A percentile compares a stretch with the other conserved stretches of the same genome.
phyloP scores from a whole-genome alignment of 192 early-diverging fungal species.

The Piromyces finnis region DNA sequence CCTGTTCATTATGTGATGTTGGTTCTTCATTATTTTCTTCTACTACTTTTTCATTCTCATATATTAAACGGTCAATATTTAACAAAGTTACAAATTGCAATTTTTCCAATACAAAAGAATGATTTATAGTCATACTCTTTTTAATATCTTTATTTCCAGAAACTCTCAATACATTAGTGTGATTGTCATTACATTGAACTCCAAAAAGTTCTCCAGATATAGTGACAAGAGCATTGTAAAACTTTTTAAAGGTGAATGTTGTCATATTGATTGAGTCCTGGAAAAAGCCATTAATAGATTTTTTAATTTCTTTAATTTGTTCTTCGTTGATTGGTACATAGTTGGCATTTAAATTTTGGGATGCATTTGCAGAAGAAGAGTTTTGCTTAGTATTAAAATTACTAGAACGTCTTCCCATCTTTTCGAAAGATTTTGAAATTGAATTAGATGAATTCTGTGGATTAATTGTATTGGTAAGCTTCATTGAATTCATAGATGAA shows the following conservation, averaged over 20 bases:
- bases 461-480: neutral
- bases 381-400: neutral
- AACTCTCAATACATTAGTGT: neutral
- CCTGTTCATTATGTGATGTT: no score
- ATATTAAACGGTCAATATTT: neutral
- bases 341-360: neutral
- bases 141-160: neutral
- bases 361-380: neutral
- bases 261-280: neutral
- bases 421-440: neutral
- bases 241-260: neutral
- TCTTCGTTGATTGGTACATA: neutral
- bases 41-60: neutral
- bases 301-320: neutral
- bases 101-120: neutral
- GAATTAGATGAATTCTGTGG: neutral
- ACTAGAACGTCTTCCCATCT: neutral
- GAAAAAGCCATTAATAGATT: neutral
- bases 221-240: neutral
- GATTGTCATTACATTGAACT: neutral
- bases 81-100: neutral
- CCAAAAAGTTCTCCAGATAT: neutral
- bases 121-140: neutral
- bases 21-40: no score
- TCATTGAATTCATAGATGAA: constrained; percentile 10